phyloP scores from a whole-genome alignment of 1,139 yeast genomes.

The Trichomonascaceae sp. region DNA sequence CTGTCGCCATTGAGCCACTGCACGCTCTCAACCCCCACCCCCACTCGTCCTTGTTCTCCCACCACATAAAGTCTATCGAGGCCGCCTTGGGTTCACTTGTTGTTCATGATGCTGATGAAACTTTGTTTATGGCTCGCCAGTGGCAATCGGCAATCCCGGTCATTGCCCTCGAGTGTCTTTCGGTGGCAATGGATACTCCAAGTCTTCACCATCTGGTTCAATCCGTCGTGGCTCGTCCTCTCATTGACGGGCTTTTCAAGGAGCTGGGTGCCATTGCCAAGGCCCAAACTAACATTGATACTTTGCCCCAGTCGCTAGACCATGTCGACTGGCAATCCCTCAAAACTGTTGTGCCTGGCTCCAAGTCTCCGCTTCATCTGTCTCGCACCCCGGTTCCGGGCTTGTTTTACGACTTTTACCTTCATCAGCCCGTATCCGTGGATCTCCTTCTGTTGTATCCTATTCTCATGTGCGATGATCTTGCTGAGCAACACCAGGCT shows the following conservation, averaged over 20 bases:
- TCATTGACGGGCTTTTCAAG: conserved; percentile 62
- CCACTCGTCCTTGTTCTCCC: neutral
- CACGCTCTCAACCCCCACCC: conserved; percentile 5
- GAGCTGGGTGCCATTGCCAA: conserved; percentile 65
- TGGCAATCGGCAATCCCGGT: conserved; percentile 78
- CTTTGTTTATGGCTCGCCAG: conserved; percentile 54
- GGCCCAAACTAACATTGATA: conserved; percentile 44
- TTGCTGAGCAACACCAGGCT: too few relatives aligned
- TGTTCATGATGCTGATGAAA: conserved; percentile 9
- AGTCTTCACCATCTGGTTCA: conserved; percentile 43
- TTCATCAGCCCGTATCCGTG: conserved; percentile 42
- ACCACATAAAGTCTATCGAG: neutral
- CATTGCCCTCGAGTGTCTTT: conserved; percentile 63
- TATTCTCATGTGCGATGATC: conserved; percentile 74
- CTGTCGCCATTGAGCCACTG: conserved; percentile 5
- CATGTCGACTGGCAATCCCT: conserved; percentile 2
- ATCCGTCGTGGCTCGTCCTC: conserved; percentile 74
- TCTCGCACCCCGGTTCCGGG: conserved; percentile 26
- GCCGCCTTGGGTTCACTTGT: neutral
- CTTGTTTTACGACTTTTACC: conserved; percentile 50
- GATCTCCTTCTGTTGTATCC: conserved; percentile 76
- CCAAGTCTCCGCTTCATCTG: conserved; percentile 18
- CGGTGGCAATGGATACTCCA: conserved; percentile 59
- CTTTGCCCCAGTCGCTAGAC: neutral
- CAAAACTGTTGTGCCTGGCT: conserved; percentile 2